phyloP scores from a whole-genome alignment of 73 alveolate species.

The Tetrahymena malaccensis region DNA sequence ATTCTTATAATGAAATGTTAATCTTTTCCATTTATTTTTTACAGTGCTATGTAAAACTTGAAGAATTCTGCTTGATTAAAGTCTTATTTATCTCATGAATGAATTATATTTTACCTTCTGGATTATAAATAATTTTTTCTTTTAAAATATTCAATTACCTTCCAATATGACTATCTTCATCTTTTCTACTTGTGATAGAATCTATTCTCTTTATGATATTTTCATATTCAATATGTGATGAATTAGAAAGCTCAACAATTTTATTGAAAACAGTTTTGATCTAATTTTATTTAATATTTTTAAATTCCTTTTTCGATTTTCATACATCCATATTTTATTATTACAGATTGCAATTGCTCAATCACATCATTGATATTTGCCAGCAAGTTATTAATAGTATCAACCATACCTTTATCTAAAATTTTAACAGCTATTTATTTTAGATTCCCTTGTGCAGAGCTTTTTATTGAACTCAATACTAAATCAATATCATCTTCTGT shows the following conservation, averaged over 20 bases:
- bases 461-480: background rate
- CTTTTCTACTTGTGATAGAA: background rate
- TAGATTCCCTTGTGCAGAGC: background rate
- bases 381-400: background rate
- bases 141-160: background rate
- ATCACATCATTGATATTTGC: background rate
- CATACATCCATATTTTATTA: background rate
- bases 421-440: background rate
- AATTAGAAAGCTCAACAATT: background rate
- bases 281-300: background rate
- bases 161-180: background rate
- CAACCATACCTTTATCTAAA: background rate
- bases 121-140: background rate
- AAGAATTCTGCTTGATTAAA: background rate
- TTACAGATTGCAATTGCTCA: background rate
- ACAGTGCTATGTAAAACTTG: background rate
- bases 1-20: background rate
- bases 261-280: background rate
- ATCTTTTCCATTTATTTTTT: background rate
- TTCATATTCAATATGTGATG: background rate
- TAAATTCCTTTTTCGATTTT: background rate
- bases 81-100: background rate
- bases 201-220: background rate
- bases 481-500: background rate
- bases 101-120: background rate